These are phyloP conservation scores for Eucalyptus polyanthemos DNA, from an alignment of 345 rosid species.

Conservation along the genomic window DNA sequence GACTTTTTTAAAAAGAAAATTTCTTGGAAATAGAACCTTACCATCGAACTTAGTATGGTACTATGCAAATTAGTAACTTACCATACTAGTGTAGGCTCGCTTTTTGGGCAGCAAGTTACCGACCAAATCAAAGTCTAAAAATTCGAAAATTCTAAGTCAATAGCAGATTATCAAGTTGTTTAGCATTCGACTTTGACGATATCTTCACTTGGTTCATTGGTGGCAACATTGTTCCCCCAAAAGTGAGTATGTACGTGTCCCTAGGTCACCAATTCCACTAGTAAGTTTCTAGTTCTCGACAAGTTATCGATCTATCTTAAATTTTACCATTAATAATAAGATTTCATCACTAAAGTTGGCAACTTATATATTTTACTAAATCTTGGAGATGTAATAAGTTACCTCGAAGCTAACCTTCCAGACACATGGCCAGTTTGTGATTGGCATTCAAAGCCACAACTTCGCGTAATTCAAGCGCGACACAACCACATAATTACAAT, in stretches of 20 bases:
- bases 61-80: neutral
- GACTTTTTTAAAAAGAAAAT: neutral
- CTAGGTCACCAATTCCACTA: neutral
- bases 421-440: accelerated
- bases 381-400: neutral
- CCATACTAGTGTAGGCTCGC: neutral
- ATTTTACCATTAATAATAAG: neutral
- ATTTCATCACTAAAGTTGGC: neutral
- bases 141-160: neutral
- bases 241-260: too few species aligned
- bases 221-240: too few species aligned
- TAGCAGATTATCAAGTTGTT: too few species aligned
- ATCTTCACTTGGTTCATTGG: too few species aligned
- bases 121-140: neutral
- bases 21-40: neutral
- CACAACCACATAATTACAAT: neutral
- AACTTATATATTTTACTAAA: neutral
- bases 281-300: neutral
- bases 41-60: neutral
- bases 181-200: too few species aligned
- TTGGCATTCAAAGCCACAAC: too few species aligned
- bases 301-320: neutral
- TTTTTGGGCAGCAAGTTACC: neutral
- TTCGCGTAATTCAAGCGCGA: accelerated
- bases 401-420: accelerated